Base-by-base conservation (phyloP, 257 asterid genomes). In the Solanum sejunctum region DNA sequence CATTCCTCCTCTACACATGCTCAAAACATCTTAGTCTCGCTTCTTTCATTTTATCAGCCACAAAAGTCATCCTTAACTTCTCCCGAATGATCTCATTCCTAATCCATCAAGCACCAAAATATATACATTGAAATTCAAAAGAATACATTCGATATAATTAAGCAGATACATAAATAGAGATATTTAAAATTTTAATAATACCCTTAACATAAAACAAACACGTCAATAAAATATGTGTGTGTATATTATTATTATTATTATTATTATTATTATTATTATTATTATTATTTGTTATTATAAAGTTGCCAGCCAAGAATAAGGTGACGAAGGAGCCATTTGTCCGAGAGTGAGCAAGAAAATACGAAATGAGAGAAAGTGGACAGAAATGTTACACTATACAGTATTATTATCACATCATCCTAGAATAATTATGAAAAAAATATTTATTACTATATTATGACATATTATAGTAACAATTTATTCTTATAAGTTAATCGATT, bases 341-440 rank as follows among this genome's bases (percentile, higher is more conserved):
- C 89, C 72, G 71, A 81, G 60, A 77, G 91, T 88, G 88, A 84
- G 82, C 84, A 87, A 87, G 89, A 89, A 88, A 93, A 89, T 89
- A 86, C 89, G 88, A 87, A 86, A 86, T 49, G 84, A 81, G 89
- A 89, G 89, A 83, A 83, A 57, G 91, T 87, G 95, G 94, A 71
- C 91, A 94, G 93, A n/a, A 23, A 84, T 90, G 87, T 91, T 90
- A 90, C 92, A 91, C 91, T 63, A 85, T 88, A 94, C 23, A 16
- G 1, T 56, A 84, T 84, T 87, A 88, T 89, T 87, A 88, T 90
- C 88, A 89, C 93, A 89, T 72, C 88, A 90, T 89, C 87, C 86
- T 87, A 79, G 82, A 67, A 70, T 83, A 85, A 84, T 89, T 85
- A 45, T 73, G 12, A 0, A 5, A 32, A 60, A 71, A 43, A 72